Conservation (phyloP, 2,329 filamentous ascomycete genomes). For the Claviceps purpurea region DNA sequence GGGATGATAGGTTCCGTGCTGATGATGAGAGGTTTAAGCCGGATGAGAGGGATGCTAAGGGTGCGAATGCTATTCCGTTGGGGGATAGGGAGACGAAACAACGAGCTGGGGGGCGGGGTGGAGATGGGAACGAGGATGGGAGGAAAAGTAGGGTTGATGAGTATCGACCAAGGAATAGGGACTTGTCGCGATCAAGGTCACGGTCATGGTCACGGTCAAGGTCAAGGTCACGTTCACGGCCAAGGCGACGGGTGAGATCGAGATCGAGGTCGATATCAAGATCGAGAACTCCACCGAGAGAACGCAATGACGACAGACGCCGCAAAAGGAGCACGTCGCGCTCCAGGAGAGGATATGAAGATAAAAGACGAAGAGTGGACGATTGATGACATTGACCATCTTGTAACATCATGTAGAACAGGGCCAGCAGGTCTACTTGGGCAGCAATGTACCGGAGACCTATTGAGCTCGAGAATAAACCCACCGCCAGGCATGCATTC, state of each 20-base stretch:
- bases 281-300: slow-evolving; percentile 32
- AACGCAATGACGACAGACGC: slow-evolving; percentile 29
- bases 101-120: slow-evolving; percentile 17
- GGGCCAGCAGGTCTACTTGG: neutral
- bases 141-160: slow-evolving; percentile 2
- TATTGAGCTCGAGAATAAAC: too few relatives aligned
- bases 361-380: slow-evolving; percentile 48
- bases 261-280: slow-evolving; percentile 16
- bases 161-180: neutral
- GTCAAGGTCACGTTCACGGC: slow-evolving; percentile 9
- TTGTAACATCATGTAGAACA: neutral
- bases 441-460: neutral
- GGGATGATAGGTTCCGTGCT: slow-evolving; percentile 57
- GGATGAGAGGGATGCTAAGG: slow-evolving; percentile 35
- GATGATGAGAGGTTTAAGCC: slow-evolving; percentile 41
- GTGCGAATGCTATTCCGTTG: slow-evolving; percentile 58
- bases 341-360: slow-evolving; percentile 40
- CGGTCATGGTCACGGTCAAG: slow-evolving; percentile 10
- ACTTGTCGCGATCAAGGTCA: neutral
- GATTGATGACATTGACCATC: slow-evolving; percentile 10
- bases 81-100: slow-evolving; percentile 29
- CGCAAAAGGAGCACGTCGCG: slow-evolving; percentile 45
- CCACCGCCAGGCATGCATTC: too few relatives aligned
- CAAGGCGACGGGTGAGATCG: slow-evolving; percentile 7
- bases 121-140: slow-evolving; percentile 14